phyloP scores from a whole-genome alignment of 352 stramenopile species.

The Globisporangium rhizosaccharum region DNA sequence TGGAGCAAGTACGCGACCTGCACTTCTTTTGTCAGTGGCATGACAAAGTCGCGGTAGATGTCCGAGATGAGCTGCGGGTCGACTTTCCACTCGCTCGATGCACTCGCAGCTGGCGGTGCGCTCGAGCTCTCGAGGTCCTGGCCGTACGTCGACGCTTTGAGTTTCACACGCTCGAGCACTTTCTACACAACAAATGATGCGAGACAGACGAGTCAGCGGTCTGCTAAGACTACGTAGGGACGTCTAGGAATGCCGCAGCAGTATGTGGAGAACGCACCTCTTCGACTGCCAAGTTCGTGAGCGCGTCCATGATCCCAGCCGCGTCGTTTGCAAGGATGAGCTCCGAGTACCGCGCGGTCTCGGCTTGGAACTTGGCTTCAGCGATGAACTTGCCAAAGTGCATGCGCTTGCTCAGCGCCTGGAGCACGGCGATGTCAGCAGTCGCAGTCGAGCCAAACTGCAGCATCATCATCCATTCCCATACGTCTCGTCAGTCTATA shows the following conservation, averaged over 20 bases:
- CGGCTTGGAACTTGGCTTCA: slow-evolving; percentile 94
- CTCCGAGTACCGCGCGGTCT: slow-evolving; percentile 88
- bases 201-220: background rate
- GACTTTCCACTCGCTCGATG: slow-evolving; percentile 86
- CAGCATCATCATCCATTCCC: background rate
- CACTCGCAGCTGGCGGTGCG: slow-evolving; percentile 19
- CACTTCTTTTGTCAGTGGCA: slow-evolving; percentile 98
- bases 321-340: slow-evolving; percentile 92
- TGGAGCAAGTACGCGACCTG: slow-evolving; percentile 92
- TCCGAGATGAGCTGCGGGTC: slow-evolving; percentile 94
- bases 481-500: background rate
- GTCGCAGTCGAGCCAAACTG: slow-evolving; percentile 81
- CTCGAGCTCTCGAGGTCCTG: slow-evolving; percentile 61
- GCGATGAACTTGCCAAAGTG: slow-evolving; percentile 99
- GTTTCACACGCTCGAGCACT: slow-evolving; percentile 88
- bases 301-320: slow-evolving; percentile 93
- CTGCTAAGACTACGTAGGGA: background rate
- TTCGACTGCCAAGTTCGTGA: slow-evolving; percentile 94
- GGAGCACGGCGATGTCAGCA: slow-evolving; percentile 90
- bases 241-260: background rate
- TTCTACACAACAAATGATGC: slow-evolving; percentile 29
- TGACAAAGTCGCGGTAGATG: slow-evolving; percentile 97
- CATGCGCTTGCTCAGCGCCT: slow-evolving; percentile 95
- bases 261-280: slow-evolving; percentile 27
- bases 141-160: slow-evolving; percentile 97